Base-by-base conservation (phyloP, 2,329 filamentous ascomycete species). In the Xenoacremonium recifei region DNA sequence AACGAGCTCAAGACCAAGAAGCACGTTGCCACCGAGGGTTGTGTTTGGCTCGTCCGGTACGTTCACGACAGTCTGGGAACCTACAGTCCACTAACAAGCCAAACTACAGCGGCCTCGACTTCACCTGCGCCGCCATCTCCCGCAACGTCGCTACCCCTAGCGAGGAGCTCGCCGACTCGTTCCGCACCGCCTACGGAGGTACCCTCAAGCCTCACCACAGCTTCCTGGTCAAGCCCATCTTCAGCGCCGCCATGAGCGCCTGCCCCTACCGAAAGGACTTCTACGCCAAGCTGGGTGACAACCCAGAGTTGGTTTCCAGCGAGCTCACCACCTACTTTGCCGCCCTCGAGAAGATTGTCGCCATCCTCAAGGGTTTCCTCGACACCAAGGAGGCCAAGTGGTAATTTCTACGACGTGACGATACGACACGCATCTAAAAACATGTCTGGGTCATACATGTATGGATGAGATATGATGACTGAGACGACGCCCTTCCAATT, bases 231-330 rank as follows among this genome's bases (percentile, higher is more conserved):
- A 96, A 95, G 78, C 89, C 89, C 47, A 77, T 96, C 63, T 97
- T 97, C 79, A 87, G 79, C 57, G 86, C 90, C 48, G 92, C 92
- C 65, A 96, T 99, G 90, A 80, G 81, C 56, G 91, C 90, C 15
- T 92, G 87, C 54, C 93, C 93, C 2, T 96, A 96, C 77, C 82
- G 92, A 55, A 89, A 88, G 65, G 88, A 92, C 68, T 97, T 99
- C 65, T 97, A 96, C 66, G 70, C 70, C 52, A 96, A 96, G 79
- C 76, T 99, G 32, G 90, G 87, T 27, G 72, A 74, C 16, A 79
- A 88, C 60, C 67, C 77, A 29, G 69, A 63, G 21, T 80, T 84
- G 67, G 84, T 93, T 36, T 57, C 75, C 34, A 62, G 68, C 41
- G 80, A 87, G 60, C 67, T 96, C 58, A 70, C 75, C 55, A 70